A percentile compares a stretch with the other conserved stretches of the same genome.
These are phyloP conservation scores for Paxillus involutus DNA, from an alignment of 768 basidiomycete species.

Conservation along the genomic window DNA sequence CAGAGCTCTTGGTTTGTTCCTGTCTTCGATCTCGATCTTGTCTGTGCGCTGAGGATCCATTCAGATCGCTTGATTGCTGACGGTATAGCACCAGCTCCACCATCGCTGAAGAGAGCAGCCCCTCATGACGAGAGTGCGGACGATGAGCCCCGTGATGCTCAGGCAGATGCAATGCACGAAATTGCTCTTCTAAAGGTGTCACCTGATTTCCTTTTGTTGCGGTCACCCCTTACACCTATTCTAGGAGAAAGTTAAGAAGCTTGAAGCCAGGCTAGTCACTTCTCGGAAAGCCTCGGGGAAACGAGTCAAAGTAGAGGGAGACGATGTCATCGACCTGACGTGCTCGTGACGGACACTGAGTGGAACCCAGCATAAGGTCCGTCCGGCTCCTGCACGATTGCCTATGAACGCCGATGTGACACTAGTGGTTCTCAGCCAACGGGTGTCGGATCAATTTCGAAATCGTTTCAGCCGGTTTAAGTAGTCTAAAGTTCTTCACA, in stretches of 20 bases:
- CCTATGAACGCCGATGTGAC: neutral
- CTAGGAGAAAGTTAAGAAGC: slow-evolving; percentile 2
- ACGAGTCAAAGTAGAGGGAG: slow-evolving; percentile 4
- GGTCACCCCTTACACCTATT: slow-evolving; percentile 6
- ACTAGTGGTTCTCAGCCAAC: neutral
- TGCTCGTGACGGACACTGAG: neutral
- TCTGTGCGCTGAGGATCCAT: neutral
- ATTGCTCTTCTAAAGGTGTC: slow-evolving; percentile 2
- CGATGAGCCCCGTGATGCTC: neutral
- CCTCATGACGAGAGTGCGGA: neutral
- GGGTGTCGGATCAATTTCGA: slow-evolving; percentile 17
- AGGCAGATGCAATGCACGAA: neutral
- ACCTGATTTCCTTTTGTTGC: slow-evolving; percentile 11
- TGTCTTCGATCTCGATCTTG: neutral
- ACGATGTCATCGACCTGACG: slow-evolving; percentile 5
- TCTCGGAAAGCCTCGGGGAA: slow-evolving; percentile 11
- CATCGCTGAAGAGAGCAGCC: neutral
- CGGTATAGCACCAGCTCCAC: neutral
- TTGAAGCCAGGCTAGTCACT: slow-evolving; percentile 3
- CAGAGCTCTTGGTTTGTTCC: slow-evolving; percentile 2
- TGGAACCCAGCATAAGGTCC: slow-evolving; percentile 3
- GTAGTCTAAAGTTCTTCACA: slow-evolving; percentile 15
- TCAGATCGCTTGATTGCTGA: slow-evolving; percentile 7
- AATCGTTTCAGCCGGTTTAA: slow-evolving; percentile 8
- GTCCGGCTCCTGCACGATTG: neutral